Percentiles rank a stretch among this genome's conserved stretches.
Conservation (phyloP, 805 yeast genomes). For the Hanseniaspora meyeri region DNA sequence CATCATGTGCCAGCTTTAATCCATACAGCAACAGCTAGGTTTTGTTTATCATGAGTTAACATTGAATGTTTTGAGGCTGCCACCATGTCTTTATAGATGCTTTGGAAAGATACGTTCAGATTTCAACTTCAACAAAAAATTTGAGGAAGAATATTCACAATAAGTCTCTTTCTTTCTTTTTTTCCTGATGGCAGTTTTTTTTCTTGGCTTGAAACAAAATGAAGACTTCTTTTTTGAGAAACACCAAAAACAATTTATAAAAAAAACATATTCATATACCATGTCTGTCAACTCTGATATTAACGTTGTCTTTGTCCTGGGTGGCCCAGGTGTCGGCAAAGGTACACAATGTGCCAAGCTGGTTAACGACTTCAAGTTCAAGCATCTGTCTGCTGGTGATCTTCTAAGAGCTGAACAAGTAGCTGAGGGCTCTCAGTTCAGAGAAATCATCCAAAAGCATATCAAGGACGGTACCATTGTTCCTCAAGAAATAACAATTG, state of each 20-base stretch:
- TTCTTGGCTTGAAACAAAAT: neutral
- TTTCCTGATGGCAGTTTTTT: neutral
- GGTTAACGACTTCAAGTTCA: constrained; percentile 67
- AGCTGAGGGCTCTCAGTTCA: constrained; percentile 70
- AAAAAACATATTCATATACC: constrained; percentile 14
- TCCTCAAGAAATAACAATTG: constrained; percentile 84
- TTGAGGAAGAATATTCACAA: too few species aligned
- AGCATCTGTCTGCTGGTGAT: constrained; percentile 94
- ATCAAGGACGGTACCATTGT: constrained; percentile 85
- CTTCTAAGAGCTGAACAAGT: constrained; percentile 82
- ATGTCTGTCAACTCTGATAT: constrained; percentile 43
- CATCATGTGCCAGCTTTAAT: too few species aligned
- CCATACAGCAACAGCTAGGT: too few species aligned
- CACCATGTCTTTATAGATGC: too few species aligned
- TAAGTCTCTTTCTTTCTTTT: too few species aligned
- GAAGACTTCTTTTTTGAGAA: constrained; percentile 14
- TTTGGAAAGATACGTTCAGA: too few species aligned
- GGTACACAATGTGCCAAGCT: constrained; percentile 90
- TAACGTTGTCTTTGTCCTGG: constrained; percentile 78
- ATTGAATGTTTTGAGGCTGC: too few species aligned
- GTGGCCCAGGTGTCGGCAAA: constrained; percentile 97
- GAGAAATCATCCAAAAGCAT: constrained; percentile 69
- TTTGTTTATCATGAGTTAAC: too few species aligned
- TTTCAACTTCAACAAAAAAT: too few species aligned
- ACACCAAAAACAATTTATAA: constrained; percentile 31